Base-by-base conservation (phyloP, 371 early-diverging fungal species). In the Syncephalastrum sp. region DNA sequence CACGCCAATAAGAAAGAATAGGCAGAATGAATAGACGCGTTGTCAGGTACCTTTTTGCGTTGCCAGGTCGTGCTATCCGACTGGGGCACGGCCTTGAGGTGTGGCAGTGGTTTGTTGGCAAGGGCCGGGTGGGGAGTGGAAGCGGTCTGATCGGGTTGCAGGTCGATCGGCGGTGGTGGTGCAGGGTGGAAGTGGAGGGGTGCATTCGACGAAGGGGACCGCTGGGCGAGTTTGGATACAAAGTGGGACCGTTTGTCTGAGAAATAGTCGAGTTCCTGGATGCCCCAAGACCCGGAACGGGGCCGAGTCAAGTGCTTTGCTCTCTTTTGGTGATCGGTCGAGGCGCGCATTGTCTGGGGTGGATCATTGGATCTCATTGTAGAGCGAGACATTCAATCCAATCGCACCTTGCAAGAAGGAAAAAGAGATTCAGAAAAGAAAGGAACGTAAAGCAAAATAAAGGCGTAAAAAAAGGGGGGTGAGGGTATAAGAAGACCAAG, bases 101-200 rank as follows among this genome's bases (percentile, higher is more conserved):
- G 23, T 3, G 57, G 50, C 21, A 49, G 24, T 19, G 57, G 50
- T 42, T 56, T 56, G 19, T 49, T 47, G 14, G 47, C 42, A 2
- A 60, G 33, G 3, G 60, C 38, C 1, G 60, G 60, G 43, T 60
- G 55, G 1, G 60, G 60, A 3, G 60, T 60, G 13, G 59, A 59
- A 24, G 44, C n/a, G 23, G 24, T 21, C 15, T 54, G 42, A 42
- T 54, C 48, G 29, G 60, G 55, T 15, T 48, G 60, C 49, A 49
- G 42, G 14, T 60, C 50, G 42, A 49, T 25, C 14, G 54, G 60
- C 19, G 50, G 54, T 46, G 60, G 55, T 15, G 45, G 49, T 3
- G 41, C 29, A 17, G 27, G 25, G 29, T 47, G 56, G n/a, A 45
- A 21, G 24, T 27, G 55, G 16, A 47, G 21, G 17, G 27, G 38